phyloP scores from a whole-genome alignment of 179 eudicot species.

The Patellifolia procumbens region DNA sequence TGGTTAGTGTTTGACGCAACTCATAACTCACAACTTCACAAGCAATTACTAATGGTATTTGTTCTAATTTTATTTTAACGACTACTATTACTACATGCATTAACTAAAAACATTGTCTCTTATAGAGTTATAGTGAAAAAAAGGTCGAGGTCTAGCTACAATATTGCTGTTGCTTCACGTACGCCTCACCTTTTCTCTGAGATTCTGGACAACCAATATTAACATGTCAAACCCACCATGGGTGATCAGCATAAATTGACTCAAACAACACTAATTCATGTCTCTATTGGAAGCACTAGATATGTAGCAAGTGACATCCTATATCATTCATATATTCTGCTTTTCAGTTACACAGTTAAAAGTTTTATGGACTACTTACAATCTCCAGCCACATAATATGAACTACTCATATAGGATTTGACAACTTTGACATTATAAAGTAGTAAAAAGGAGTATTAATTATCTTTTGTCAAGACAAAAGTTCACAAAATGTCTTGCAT shows the following conservation, averaged over 20 bases:
- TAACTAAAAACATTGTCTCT: background rate
- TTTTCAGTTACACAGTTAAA: background rate
- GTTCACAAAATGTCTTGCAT: too few species aligned
- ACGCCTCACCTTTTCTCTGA: conserved; percentile 15
- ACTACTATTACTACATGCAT: too few species aligned
- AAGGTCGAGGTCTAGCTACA: background rate
- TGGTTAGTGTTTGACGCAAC: too few species aligned
- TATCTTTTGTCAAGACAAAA: too few species aligned
- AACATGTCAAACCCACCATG: conserved; percentile 13
- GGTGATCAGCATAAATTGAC: conserved; percentile 10
- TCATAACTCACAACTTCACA: too few species aligned
- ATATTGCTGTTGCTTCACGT: background rate
- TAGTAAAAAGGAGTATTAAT: too few species aligned
- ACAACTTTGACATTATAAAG: background rate
- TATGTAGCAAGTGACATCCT: background rate
- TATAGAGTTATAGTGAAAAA: background rate
- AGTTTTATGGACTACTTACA: background rate
- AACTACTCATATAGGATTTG: background rate
- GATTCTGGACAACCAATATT: conserved; percentile 1
- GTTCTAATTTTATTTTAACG: too few species aligned
- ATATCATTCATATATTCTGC: background rate
- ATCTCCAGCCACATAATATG: background rate
- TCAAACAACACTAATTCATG: background rate
- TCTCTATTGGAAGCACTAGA: background rate
- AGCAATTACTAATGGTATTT: too few species aligned